Evolutionary conservation across 352 stramenopile species (phyloP), one percentile per base, ranked within the genome.

Genomic region (Elongisporangium senticosum): DNA sequence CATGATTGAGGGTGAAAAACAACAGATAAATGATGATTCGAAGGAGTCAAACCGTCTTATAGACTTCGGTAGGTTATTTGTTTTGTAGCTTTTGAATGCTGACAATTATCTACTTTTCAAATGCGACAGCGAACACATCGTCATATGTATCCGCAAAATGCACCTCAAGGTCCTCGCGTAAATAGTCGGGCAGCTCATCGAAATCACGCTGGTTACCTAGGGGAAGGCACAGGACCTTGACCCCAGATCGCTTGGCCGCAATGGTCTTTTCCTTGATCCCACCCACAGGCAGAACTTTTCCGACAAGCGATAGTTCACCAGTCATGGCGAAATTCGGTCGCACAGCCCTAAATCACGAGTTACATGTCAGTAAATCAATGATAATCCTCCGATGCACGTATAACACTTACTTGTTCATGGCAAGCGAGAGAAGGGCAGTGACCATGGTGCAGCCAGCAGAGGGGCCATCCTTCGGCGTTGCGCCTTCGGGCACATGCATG

Each of bases 231-330:
- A 99, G 83, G 2, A 81, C 96, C 50, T 86, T 98, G 8, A 99
- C 95, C 13, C 96, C 96, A 20, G 97, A 87, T 55, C 97, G 85
- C 56, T 97, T 88, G 20, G 97, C 97, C n/a, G 96, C 97, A 62
- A 99, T 99, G 39, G 90, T 97, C 81, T 99, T 99, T 75, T 99
- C 97, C 79, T 99, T 99, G 67, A 99, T 99, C 39, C 97, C 97
- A 56, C 97, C 97, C 7, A 99, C 96, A 10, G 97, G 95, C n/a
- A 99, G 68, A 21, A 99, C 97, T 70, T 99, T 99, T 26, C 97
- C 97, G 6, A 98, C 98, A 17, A 99, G 80, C 21, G 89, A 98
- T 24, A 98, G 65, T 63, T 98, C 95, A 52, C 95, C 95, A 4
- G 97, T 99, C 97, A 99, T 99, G 11, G 97, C 97, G 22, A 99